Conservation (phyloP, 2,329 filamentous ascomycete species). For the Endothia cerciana region DNA sequence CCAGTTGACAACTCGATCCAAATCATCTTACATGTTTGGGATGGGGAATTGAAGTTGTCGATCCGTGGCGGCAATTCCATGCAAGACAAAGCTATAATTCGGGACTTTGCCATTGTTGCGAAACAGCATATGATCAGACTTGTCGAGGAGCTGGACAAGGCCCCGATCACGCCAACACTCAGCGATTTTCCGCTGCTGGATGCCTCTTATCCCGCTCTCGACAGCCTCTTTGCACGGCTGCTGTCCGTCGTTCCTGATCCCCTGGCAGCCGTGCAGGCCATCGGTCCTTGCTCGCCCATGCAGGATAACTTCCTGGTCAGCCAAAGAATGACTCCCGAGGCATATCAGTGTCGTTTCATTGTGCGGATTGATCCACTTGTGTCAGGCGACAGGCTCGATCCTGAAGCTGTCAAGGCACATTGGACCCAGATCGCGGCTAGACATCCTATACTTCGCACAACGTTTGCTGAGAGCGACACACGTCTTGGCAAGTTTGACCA, state of each 20-base stretch:
- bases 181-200: conserved; percentile 34
- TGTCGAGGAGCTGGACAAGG: not conserved
- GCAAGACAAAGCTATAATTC: not conserved
- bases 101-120: not conserved
- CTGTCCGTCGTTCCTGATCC: conserved; percentile 28
- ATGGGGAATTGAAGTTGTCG: not conserved
- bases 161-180: conserved; percentile 31
- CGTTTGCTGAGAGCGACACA: conserved; percentile 33
- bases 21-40: not conserved
- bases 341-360: conserved; percentile 32
- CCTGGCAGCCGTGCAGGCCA: conserved; percentile 32
- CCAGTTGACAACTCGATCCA: not conserved
- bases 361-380: conserved; percentile 29
- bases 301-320: conserved; percentile 35
- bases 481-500: conserved; percentile 33
- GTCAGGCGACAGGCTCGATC: conserved; percentile 12
- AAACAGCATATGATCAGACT: not conserved
- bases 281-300: conserved; percentile 34
- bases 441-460: conserved; percentile 32
- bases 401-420: conserved; percentile 22
- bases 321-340: conserved; percentile 30
- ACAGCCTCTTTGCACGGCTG: conserved; percentile 24
- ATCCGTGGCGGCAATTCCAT: not conserved
- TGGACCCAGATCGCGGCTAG: conserved; percentile 33
- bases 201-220: conserved; percentile 31